Base-by-base conservation (phyloP, 192 early-diverging fungal species). In the Funneliformis mosseae region DNA sequence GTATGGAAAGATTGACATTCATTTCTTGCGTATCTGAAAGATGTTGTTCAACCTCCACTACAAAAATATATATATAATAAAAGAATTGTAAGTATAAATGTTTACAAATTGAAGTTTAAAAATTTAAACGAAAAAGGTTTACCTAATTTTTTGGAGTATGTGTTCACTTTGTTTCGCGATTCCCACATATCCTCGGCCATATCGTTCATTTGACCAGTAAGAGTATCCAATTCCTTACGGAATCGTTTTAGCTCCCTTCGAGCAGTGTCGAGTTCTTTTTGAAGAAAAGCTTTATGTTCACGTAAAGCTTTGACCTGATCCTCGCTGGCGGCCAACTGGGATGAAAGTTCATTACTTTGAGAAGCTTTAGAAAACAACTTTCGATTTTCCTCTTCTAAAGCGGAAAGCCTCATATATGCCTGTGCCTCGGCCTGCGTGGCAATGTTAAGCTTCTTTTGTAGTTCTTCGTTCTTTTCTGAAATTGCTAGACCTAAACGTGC, bases 401-500 rank as follows among this genome's bases (percentile, higher is more conserved):
- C 77, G 25, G 83, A 81, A 8, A 87, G 67, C 83, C 83, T 84
- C 4, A 76, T 50, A 42, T 83, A 77, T 5, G 83, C 81, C 25
- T 87, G 83, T 27, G 76, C 64, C 48, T 87, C 85, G 11, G 74
- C 77, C 60, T 84, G 70, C 76, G 64, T 69, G 0, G 27, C 68
- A 12, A 69, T 10, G 12, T 79, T 39, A 21, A 79, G 67, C 39
- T 89, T 88, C 33, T 87, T 78, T 80, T 88, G 86, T 61, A 88
- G 81, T 27, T 89, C 85, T 81, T 88, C 87, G 60, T 88, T 88
- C 67, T 83, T 83, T 81, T 86, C 85, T 21, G 87, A 89, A 18
- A 91, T 85, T 41, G 84, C 90, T 8, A 91, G 76, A n/a, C 90
- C 90, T 41, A 91, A 80, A n/a, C 88, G 84, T 12, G 90, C 90